Percentiles rank a stretch among this genome's conserved stretches.
These are phyloP conservation scores for Reutealis trisperma DNA, from an alignment of 345 rosid species.

Conservation along the genomic window DNA sequence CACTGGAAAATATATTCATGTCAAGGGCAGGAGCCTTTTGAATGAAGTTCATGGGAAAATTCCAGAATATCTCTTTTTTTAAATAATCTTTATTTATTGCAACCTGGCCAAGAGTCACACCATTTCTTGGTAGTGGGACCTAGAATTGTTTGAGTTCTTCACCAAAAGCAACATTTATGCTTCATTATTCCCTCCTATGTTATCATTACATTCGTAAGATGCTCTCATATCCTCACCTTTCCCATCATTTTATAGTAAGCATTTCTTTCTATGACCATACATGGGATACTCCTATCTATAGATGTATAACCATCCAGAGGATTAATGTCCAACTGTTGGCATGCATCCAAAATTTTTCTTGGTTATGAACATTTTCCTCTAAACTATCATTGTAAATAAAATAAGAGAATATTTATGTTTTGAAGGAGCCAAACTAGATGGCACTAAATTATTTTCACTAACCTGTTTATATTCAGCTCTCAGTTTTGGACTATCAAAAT, in stretches of 20 bases:
- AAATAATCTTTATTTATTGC: background rate
- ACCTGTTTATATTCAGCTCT: conserved; percentile 26
- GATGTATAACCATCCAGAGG: background rate
- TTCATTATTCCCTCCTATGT: background rate
- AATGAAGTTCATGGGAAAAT: background rate
- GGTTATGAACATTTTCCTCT: background rate
- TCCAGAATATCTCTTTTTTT: background rate
- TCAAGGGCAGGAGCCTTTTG: background rate
- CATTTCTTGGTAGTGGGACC: background rate
- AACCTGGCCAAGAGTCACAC: background rate
- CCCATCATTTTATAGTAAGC: background rate
- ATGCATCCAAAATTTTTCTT: background rate
- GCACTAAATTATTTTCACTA: background rate
- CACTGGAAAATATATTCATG: background rate
- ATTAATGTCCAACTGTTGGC: background rate
- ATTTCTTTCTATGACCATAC: background rate
- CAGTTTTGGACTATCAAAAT: conserved; percentile 6
- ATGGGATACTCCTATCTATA: background rate
- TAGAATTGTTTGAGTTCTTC: background rate
- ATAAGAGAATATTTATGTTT: background rate
- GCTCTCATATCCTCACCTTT: background rate
- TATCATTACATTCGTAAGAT: background rate
- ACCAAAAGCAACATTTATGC: background rate
- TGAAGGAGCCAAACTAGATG: background rate
- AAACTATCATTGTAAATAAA: background rate